Base-by-base conservation (phyloP, 2,329 filamentous ascomycete species). In the Ceratocystis alfenasii region DNA sequence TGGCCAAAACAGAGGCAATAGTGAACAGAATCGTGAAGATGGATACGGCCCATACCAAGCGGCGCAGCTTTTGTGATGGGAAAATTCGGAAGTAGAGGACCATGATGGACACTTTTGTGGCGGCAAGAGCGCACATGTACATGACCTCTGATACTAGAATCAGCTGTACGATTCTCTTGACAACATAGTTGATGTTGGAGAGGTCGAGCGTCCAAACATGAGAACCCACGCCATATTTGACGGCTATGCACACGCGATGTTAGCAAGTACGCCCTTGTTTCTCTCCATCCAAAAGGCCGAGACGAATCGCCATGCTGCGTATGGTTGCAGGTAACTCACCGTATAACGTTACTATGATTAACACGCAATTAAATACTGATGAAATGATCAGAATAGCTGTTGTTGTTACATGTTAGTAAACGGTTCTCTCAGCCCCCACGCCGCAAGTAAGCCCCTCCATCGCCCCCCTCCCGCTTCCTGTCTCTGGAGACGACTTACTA, bases 1-100 rank as follows among this genome's bases (percentile, higher is more conserved):
- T 71, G 65, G 68, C 70, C 57, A 69, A 63, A n/a, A 72, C 70
- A 15, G 73, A 74, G 20, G 71, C 71, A 50, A 72, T 48, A 63
- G 70, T 69, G 15, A 66, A 68, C 8, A 62, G 41, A 15, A 68
- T 41, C 8, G 50, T 72, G 71, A n/a, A 71, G 44, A 44, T 69
- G 68, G 30, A 74, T 70, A 55, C 68, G 3, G 71, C 63, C 61
- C 69, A 72, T 20, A 71, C 71, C 60, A 72, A 71, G 53, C 70
- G 71, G 20, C 71, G 70, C 33, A 74, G 66, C 66, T 70, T 71
- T 61, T 63, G 45, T 20, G 68, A 67, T 10, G 68, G 68, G 68
- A 75, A 74, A 15, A 75, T 74, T 12, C 71, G 72, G 8, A 72
- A 70, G 68, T 75, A 75, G 0, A 75, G 70, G 5, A 75, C 69